These are phyloP conservation scores for Ceriops zippeliana DNA, from an alignment of 345 rosid species.

Conservation along the genomic window DNA sequence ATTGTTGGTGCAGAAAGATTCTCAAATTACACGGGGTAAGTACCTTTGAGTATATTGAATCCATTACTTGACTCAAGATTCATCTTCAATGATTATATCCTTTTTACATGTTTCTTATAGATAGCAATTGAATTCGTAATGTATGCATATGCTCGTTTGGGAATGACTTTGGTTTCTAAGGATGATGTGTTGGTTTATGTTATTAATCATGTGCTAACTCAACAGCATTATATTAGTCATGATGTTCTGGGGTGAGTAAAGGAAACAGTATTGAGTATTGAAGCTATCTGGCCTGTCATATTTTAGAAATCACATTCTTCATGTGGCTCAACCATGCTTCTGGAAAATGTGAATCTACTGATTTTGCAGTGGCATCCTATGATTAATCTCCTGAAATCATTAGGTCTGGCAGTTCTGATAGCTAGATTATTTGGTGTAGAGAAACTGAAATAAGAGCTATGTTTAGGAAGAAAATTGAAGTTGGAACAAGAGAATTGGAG, in stretches of 20 bases:
- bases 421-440: too few species aligned
- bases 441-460: too few species aligned
- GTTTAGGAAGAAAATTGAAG: too few species aligned
- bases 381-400: not conserved
- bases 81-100: constrained; percentile 3
- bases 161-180: too few species aligned
- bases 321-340: not conserved
- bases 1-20: constrained; percentile 85
- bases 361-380: not conserved
- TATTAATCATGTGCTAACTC: too few species aligned
- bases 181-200: too few species aligned
- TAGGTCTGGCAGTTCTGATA: not conserved
- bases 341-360: not conserved
- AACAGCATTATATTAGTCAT: too few species aligned
- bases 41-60: not conserved
- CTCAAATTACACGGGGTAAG: constrained; percentile 84
- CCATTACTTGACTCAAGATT: not conserved
- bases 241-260: too few species aligned
- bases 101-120: not conserved
- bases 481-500: too few species aligned
- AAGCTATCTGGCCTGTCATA: not conserved
- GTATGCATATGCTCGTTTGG: too few species aligned
- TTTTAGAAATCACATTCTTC: not conserved
- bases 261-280: too few species aligned
- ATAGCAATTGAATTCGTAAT: too few species aligned